These are phyloP conservation scores for Aspergillus leporis DNA, from an alignment of 495 filamentous ascomycete species.

Conservation along the genomic window DNA sequence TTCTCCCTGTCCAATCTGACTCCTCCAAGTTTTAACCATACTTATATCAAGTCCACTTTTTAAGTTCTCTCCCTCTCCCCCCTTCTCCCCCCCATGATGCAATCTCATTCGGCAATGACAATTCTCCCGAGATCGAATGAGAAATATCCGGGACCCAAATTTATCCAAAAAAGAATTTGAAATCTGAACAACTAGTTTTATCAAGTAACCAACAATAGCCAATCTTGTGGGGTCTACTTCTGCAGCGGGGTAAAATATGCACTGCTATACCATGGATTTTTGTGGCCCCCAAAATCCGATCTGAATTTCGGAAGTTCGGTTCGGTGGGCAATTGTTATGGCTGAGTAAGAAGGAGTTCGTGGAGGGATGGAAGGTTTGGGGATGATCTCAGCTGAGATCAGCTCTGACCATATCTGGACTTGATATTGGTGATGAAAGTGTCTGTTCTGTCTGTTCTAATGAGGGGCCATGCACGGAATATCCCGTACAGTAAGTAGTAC, in stretches of 20 bases:
- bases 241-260: no score
- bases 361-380: background rate
- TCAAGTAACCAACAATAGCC: no score
- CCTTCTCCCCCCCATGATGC: background rate
- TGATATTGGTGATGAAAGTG: background rate
- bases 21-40: background rate
- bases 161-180: background rate
- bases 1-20: background rate
- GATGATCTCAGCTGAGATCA: slow-evolving; percentile 3
- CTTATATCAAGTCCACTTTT: background rate
- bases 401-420: background rate
- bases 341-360: background rate
- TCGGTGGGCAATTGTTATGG: background rate
- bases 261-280: no score
- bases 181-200: background rate
- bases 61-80: no score
- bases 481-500: no score
- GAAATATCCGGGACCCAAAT: background rate
- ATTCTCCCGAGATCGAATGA: background rate
- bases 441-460: background rate
- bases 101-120: background rate
- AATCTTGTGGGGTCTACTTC: no score
- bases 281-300: no score
- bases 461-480: background rate
- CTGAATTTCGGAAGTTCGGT: background rate